These are phyloP conservation scores for Adiantum capillusveneris DNA, from an alignment of 75 land plant genomes.

Conservation along the genomic window DNA sequence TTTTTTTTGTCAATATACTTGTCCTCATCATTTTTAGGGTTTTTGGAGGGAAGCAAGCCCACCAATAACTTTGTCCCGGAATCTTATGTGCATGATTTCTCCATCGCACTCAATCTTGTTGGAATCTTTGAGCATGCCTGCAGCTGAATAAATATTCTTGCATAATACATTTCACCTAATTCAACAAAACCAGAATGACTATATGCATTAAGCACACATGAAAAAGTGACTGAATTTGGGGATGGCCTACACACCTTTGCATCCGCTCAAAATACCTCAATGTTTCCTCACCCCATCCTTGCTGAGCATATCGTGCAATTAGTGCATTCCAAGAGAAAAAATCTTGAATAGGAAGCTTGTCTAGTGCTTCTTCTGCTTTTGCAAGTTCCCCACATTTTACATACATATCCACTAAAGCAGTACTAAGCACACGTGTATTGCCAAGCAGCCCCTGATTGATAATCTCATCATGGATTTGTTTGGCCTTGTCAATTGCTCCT, in stretches of 20 bases:
- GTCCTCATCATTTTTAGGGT: too few relatives aligned
- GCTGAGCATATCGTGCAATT: constrained; percentile 31
- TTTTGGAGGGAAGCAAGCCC: too few relatives aligned
- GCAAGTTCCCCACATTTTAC: constrained; percentile 13
- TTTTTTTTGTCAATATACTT: too few relatives aligned
- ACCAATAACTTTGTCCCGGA: too few relatives aligned
- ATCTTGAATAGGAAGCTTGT: constrained; percentile 14
- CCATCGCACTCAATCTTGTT: too few relatives aligned
- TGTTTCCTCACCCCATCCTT: constrained; percentile 19
- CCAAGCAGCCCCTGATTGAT: constrained; percentile 10
- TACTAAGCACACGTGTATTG: constrained; percentile 27
- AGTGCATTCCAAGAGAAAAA: constrained; percentile 33
- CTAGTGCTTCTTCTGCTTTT: constrained; percentile 26
- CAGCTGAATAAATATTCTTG: neutral
- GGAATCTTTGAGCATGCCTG: neutral
- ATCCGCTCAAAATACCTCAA: constrained; percentile 11
- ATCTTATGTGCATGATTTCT: too few relatives aligned
- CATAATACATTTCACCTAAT: constrained; percentile 5
- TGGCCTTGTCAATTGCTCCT: constrained; percentile 26
- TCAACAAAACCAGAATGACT: constrained; percentile 13
- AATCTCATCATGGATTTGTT: constrained; percentile 15
- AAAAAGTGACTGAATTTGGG: constrained; percentile 16
- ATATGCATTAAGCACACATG: constrained; percentile 23
- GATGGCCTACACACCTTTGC: constrained; percentile 18
- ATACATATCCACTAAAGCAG: constrained; percentile 35